A percentile compares a stretch with the other conserved stretches of the same genome.
Conservation (phyloP, 75 land plant species). For the Selaginella moellendorffii region DNA sequence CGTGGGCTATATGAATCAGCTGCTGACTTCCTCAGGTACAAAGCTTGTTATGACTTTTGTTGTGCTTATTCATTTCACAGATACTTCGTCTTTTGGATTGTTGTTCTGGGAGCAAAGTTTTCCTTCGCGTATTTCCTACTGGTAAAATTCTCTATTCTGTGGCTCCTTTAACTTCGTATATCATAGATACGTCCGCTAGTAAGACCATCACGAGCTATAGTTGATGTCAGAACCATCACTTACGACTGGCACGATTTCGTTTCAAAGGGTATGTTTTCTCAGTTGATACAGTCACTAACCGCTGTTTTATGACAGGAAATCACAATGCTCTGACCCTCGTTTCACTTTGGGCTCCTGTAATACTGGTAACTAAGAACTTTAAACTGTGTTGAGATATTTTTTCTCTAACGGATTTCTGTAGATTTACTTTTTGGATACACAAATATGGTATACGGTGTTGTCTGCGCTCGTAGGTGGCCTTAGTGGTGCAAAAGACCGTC, state of each 20-base stretch:
- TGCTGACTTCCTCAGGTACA: constrained; percentile 57
- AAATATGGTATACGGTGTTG: constrained; percentile 74
- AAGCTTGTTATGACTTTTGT: background rate
- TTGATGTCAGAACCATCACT: constrained; percentile 23
- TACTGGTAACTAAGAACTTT: constrained; percentile 41
- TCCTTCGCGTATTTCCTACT: constrained; percentile 82
- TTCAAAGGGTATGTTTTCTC: constrained; percentile 60
- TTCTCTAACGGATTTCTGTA: no score
- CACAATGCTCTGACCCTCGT: constrained; percentile 52
- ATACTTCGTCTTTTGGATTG: constrained; percentile 76
- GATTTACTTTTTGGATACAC: constrained; percentile 81
- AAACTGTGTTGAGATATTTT: no score
- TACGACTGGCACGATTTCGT: constrained; percentile 90
- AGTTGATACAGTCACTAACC: background rate
- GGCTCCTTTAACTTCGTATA: no score
- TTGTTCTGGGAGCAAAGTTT: constrained; percentile 65
- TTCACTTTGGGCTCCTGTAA: constrained; percentile 80
- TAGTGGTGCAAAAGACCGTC: constrained; percentile 66
- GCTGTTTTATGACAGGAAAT: constrained; percentile 39
- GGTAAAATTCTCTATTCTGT: constrained; percentile 33
- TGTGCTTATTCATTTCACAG: constrained; percentile 21
- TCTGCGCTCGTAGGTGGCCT: constrained; percentile 85
- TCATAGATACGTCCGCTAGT: constrained; percentile 71
- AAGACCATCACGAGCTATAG: constrained; percentile 53
- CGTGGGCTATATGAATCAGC: constrained; percentile 79